Evolutionary conservation across 306 rosid species (phyloP).

Genomic region (Gynostemma pentaphyllum): DNA sequence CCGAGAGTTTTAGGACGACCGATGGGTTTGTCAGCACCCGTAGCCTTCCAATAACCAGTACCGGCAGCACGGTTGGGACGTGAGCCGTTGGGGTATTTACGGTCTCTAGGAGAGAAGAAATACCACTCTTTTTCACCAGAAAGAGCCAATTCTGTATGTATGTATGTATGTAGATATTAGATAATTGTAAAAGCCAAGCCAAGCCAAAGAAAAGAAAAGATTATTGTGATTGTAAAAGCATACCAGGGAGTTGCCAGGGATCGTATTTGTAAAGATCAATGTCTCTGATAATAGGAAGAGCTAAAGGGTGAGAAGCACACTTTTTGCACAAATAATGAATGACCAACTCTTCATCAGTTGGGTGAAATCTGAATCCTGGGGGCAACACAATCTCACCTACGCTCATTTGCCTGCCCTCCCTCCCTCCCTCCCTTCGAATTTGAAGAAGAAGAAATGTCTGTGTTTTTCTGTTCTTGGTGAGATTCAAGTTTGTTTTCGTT

Average conservation of each 20-base stretch:
- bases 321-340: constrained; percentile 61
- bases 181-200: neutral
- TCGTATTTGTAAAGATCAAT: constrained; percentile 81
- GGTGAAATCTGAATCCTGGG: constrained; percentile 92
- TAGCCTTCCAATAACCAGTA: constrained; percentile 88
- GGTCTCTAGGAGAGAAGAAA: constrained; percentile 82
- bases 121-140: constrained; percentile 95
- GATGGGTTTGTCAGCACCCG: constrained; percentile 92
- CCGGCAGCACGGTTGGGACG: constrained; percentile 92
- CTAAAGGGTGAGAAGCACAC: constrained; percentile 53
- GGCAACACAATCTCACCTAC: constrained; percentile 43
- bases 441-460: neutral
- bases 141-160: constrained; percentile 40
- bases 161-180: neutral
- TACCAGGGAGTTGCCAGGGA: constrained; percentile 96
- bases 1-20: constrained; percentile 77
- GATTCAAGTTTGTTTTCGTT: too few species aligned
- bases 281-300: constrained; percentile 71
- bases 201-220: too few species aligned
- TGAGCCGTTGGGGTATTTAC: constrained; percentile 93
- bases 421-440: neutral
- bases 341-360: constrained; percentile 85
- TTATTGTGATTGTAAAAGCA: neutral
- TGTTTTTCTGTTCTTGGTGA: neutral
- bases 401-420: constrained; percentile 22